Evolutionary conservation across 495 filamentous ascomycete species (phyloP).

Genomic region (Neurospora sp.): DNA sequence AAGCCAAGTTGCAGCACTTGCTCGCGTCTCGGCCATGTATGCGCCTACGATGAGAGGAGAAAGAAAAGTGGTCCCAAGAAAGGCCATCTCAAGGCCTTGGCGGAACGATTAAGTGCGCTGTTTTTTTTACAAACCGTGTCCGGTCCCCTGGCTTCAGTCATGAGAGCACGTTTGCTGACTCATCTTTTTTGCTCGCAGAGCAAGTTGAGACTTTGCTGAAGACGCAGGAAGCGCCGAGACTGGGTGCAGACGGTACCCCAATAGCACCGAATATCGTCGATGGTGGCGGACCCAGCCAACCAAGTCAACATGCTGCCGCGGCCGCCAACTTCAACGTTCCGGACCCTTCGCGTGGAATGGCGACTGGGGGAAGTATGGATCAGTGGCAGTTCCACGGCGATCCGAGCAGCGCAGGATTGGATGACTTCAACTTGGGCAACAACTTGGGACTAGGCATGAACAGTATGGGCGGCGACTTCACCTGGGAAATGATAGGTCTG

Average conservation of each 20-base stretch:
- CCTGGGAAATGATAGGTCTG: conserved; percentile 90
- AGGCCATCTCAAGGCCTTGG: conserved; percentile 95
- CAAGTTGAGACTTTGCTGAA: conserved; percentile 93
- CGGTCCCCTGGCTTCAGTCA: conserved; percentile 5
- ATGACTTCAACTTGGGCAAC: conserved; percentile 41
- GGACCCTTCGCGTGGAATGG: conserved; percentile 34
- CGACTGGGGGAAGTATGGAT: conserved; percentile 36
- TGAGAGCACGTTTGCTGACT: not conserved
- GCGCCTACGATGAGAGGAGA: conserved; percentile 90
- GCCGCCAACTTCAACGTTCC: conserved; percentile 35
- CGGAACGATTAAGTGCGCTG: conserved; percentile 77
- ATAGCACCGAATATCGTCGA: conserved; percentile 23
- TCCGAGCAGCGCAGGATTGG: conserved; percentile 31
- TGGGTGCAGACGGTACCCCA: conserved; percentile 23
- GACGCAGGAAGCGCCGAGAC: conserved; percentile 45
- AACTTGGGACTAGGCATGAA: conserved; percentile 34
- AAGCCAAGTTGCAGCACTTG: conserved; percentile 91
- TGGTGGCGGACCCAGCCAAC: conserved; percentile 12
- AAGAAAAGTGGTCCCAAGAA: conserved; percentile 97
- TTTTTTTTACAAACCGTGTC: not conserved
- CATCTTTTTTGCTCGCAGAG: conserved; percentile 38
- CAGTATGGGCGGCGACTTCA: conserved; percentile 33
- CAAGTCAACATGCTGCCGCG: conserved; percentile 21
- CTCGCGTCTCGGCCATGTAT: conserved; percentile 76
- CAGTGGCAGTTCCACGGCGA: conserved; percentile 43